A percentile compares a stretch with the other conserved stretches of the same genome.
Evolutionary conservation across 1,284 basidiomycete species (phyloP).

Genomic region (Apiotrichum domesticum): DNA sequence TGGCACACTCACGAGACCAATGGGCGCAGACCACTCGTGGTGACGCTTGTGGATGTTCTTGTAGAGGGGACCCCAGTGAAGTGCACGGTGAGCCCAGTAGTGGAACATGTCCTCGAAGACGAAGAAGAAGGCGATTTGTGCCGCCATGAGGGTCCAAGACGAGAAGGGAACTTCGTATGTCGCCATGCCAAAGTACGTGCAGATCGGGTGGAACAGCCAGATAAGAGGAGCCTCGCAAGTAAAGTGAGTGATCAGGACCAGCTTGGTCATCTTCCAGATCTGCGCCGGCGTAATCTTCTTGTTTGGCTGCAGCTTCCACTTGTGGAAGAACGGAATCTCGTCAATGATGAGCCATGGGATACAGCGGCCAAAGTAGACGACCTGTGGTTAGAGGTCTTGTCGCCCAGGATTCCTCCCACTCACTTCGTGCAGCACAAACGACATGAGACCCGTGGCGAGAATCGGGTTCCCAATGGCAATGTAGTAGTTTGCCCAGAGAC

Average conservation of each 20-base stretch:
- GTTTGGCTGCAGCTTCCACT: constrained; percentile 85
- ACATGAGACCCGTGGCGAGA: constrained; percentile 88
- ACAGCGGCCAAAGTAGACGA: constrained; percentile 93
- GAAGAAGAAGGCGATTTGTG: constrained; percentile 85
- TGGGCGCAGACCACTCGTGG: constrained; percentile 97
- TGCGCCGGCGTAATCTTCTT: constrained; percentile 74
- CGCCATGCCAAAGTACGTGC: constrained; percentile 78
- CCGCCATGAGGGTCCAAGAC: constrained; percentile 58
- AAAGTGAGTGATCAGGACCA: constrained; percentile 90
- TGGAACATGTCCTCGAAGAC: constrained; percentile 94
- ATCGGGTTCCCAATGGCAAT: constrained; percentile 78
- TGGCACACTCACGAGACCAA: constrained; percentile 58
- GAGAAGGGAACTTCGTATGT: constrained; percentile 89
- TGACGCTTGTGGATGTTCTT: constrained; percentile 97
- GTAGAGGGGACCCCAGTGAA: constrained; percentile 86
- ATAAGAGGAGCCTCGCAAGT: constrained; percentile 94
- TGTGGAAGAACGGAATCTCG: constrained; percentile 81
- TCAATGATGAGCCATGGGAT: constrained; percentile 96
- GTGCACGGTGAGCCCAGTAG: constrained; percentile 69
- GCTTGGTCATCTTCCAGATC: constrained; percentile 94
- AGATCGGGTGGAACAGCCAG: constrained; percentile 92
- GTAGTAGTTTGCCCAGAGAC: constrained; percentile 73
- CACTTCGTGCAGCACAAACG: constrained; percentile 89
- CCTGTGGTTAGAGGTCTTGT: constrained; percentile 47
- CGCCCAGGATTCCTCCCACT: too few species aligned